phyloP scores from a whole-genome alignment of 2,329 filamentous ascomycete species.

The Fusarium musae region DNA sequence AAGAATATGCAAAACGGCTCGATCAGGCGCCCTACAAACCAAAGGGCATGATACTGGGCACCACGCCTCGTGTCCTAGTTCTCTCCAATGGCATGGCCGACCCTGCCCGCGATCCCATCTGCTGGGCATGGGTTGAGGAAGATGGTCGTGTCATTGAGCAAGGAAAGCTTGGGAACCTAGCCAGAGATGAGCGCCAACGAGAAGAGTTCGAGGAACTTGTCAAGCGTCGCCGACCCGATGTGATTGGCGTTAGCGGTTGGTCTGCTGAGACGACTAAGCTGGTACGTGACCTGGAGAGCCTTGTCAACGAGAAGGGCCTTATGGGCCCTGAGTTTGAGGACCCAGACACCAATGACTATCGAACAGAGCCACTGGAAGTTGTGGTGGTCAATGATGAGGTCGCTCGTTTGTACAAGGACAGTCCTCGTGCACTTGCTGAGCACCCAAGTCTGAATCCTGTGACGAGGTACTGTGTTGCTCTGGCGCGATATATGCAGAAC shows the following conservation, averaged over 20 bases:
- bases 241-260: constrained; percentile 89
- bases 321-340: constrained; percentile 86
- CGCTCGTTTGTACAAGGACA: constrained; percentile 94
- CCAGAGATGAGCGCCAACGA: constrained; percentile 72
- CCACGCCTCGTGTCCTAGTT: constrained; percentile 85
- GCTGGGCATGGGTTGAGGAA: constrained; percentile 94
- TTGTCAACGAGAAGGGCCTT: constrained; percentile 82
- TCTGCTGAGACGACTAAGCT: constrained; percentile 87
- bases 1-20: constrained; percentile 87
- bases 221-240: constrained; percentile 83
- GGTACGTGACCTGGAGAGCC: constrained; percentile 80
- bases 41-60: constrained; percentile 89
- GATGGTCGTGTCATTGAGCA: constrained; percentile 90
- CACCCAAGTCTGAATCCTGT: constrained; percentile 83
- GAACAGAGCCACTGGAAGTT: constrained; percentile 84
- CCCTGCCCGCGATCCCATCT: constrained; percentile 78
- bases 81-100: constrained; percentile 87
- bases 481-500: constrained; percentile 93
- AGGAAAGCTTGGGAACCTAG: constrained; percentile 85
- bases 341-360: constrained; percentile 77
- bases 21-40: constrained; percentile 98
- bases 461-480: constrained; percentile 87
- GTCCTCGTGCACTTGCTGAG: constrained; percentile 79
- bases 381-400: constrained; percentile 96
- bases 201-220: constrained; percentile 82